Conservation (phyloP, 2,329 filamentous ascomycete species). For the Diaporthe amygdali region DNA sequence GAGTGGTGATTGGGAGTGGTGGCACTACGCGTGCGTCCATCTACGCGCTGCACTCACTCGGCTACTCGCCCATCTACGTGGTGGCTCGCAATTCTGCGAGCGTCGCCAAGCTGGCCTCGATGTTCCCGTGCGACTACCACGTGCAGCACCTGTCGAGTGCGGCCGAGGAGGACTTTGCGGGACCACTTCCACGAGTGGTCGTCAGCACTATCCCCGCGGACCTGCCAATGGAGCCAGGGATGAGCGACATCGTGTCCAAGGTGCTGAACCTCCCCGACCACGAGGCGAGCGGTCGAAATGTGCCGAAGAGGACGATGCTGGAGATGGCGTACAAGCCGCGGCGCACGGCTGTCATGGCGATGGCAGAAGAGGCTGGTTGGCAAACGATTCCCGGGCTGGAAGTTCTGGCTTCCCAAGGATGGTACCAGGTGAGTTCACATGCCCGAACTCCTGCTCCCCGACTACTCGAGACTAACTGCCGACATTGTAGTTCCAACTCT, state of each 20-base stretch:
- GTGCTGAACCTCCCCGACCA: constrained; percentile 48
- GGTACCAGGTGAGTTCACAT: constrained; percentile 72
- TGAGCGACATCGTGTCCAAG: constrained; percentile 68
- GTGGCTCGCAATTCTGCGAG: constrained; percentile 78
- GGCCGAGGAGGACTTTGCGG: constrained; percentile 53
- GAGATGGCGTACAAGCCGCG: constrained; percentile 97
- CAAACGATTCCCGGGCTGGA: constrained; percentile 84
- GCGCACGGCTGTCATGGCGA: constrained; percentile 81
- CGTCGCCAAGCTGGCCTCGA: constrained; percentile 68
- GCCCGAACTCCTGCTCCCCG: neutral
- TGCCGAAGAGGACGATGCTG: constrained; percentile 66
- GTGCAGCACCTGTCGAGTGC: constrained; percentile 66
- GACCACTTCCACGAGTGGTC: constrained; percentile 68
- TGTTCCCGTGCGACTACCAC: constrained; percentile 77
- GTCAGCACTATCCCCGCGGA: constrained; percentile 93
- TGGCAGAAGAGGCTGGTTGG: constrained; percentile 82
- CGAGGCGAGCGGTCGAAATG: constrained; percentile 39
- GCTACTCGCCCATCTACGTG: constrained; percentile 85
- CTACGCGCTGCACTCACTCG: constrained; percentile 83
- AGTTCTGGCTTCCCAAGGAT: constrained; percentile 87
- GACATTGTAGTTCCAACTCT: constrained; percentile 70
- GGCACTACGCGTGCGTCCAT: constrained; percentile 92
- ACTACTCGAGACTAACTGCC: constrained; percentile 30
- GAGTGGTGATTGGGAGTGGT: constrained; percentile 86
- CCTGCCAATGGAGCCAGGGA: constrained; percentile 74